Evolutionary conservation across 2,329 filamentous ascomycete genomes (phyloP), one percentile per base, ranked within the genome.

Genomic region (Penicillium digitatum): DNA sequence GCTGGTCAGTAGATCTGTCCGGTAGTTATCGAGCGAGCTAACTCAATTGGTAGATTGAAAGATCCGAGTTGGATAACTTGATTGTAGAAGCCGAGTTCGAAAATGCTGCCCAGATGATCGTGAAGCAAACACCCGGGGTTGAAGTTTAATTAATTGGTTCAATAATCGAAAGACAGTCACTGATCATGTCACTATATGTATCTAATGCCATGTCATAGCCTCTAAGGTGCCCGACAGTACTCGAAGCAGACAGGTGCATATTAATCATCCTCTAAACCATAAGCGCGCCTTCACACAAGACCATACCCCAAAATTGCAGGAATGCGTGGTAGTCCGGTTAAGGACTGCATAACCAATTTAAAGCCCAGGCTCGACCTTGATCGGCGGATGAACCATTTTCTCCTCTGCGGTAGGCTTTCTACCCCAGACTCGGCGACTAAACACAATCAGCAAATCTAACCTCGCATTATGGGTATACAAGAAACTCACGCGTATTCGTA

Each of bases 1-100:
- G 29, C 59, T 78, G 54, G 78, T 76, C 54, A 61, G 76, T 70
- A 34, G 2, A 27, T 2, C 27, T 9, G 10, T 26, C 27, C 5
- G 0, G 8, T 31, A 11, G 7, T 16, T 22, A 6, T 35, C 18
- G 14, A 3, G 14, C 24, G 16, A 1, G 22, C 38, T 48, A 20
- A 48, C 34, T 2, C 1, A 16, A 10, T 6, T 27, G 12, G 4
- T 29, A 77, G 75, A 63, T 78, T 1, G 61, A 69, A 14, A 65
- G 72, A 16, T 72, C 74, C 0, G 56, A 72, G 26, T 46, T 76
- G 43, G 72, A 72, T 0, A 60, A 63, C 22, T 58, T 78, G 1
- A 44, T 72, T 3, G 72, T 77, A 0, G 74, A 77, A 35, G 68
- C 71, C 0, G 74, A 73, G 24, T 77, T 78, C 48, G 75, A 74